Percentiles rank a stretch among this genome's conserved stretches.
phyloP scores from a whole-genome alignment of 148 eudicot species.

The Heliamphora exappendiculata region DNA sequence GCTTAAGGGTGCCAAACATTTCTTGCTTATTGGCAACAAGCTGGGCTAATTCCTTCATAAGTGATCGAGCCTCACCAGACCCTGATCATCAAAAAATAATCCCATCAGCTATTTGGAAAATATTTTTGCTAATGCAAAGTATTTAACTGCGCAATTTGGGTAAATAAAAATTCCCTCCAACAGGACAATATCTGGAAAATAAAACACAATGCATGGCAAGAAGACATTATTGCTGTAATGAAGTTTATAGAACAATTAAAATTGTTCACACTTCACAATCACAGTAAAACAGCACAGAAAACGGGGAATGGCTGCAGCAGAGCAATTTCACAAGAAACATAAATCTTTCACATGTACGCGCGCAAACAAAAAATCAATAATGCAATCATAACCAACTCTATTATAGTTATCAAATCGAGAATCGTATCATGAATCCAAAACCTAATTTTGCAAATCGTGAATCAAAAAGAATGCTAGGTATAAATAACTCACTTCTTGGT shows the following conservation, averaged over 20 bases:
- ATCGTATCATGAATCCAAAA: too few relatives aligned
- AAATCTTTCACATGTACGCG: background rate
- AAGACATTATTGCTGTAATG: background rate
- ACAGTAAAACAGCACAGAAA: background rate
- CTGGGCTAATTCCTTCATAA: slow-evolving; percentile 58
- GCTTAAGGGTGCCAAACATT: slow-evolving; percentile 42
- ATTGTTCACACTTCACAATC: background rate
- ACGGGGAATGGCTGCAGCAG: background rate
- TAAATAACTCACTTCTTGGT: too few relatives aligned
- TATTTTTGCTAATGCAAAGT: background rate
- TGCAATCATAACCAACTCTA: too few relatives aligned
- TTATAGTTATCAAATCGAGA: too few relatives aligned
- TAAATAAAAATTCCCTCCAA: background rate
- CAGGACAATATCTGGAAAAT: background rate
- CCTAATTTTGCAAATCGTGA: too few relatives aligned
- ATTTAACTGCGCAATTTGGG: background rate
- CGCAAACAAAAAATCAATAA: background rate
- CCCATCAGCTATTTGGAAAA: slow-evolving; percentile 9
- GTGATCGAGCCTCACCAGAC: slow-evolving; percentile 86
- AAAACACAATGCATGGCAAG: background rate
- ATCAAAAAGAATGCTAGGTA: too few relatives aligned
- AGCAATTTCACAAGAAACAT: background rate
- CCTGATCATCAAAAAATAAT: slow-evolving; percentile 35
- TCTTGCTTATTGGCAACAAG: slow-evolving; percentile 31
- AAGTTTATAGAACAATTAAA: background rate